Conservation (phyloP, 139 green algal genomes). For the Ettlia oleoabundans region DNA sequence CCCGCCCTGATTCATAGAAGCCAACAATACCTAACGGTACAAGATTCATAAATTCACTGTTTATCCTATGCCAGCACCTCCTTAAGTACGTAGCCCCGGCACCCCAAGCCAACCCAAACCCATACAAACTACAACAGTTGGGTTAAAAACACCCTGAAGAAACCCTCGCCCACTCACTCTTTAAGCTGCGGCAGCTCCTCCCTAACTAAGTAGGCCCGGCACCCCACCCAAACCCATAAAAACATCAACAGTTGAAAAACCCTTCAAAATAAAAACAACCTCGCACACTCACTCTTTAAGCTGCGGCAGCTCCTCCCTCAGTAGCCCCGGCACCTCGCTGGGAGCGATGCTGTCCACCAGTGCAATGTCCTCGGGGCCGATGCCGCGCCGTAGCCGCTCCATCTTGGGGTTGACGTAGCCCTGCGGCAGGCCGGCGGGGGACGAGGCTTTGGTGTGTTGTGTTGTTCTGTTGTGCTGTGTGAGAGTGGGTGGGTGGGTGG, state of each 20-base stretch:
- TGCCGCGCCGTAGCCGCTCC: slow-evolving; percentile 42
- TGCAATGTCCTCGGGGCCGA: slow-evolving; percentile 43
- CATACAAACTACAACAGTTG: too few relatives aligned
- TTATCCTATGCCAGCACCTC: slow-evolving; percentile 28
- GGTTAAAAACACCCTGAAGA: too few relatives aligned
- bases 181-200: slow-evolving; percentile 32
- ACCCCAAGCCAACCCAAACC: too few relatives aligned
- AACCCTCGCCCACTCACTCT: slow-evolving; percentile 16
- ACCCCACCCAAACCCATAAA: too few relatives aligned
- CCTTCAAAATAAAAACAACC: too few relatives aligned
- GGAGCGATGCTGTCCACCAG: slow-evolving; percentile 28
- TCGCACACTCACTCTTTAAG: slow-evolving; percentile 26
- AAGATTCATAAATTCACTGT: too few relatives aligned
- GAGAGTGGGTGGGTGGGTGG: not conserved
- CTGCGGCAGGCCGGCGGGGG: not conserved
- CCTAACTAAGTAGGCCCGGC: slow-evolving; percentile 33
- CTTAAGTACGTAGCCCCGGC: slow-evolving; percentile 31
- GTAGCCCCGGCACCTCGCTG: slow-evolving; percentile 33
- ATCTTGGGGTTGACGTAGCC: slow-evolving; percentile 40
- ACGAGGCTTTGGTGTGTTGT: not conserved
- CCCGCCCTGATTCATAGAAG: too few relatives aligned
- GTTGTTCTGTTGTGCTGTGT: not conserved
- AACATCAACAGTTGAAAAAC: too few relatives aligned
- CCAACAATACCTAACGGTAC: too few relatives aligned
- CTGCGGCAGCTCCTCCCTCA: slow-evolving; percentile 37